A percentile compares a stretch with the other conserved stretches of the same genome.
Evolutionary conservation across 1,284 basidiomycete species (phyloP).

Genomic region (Uromyces viciae-fabae): DNA sequence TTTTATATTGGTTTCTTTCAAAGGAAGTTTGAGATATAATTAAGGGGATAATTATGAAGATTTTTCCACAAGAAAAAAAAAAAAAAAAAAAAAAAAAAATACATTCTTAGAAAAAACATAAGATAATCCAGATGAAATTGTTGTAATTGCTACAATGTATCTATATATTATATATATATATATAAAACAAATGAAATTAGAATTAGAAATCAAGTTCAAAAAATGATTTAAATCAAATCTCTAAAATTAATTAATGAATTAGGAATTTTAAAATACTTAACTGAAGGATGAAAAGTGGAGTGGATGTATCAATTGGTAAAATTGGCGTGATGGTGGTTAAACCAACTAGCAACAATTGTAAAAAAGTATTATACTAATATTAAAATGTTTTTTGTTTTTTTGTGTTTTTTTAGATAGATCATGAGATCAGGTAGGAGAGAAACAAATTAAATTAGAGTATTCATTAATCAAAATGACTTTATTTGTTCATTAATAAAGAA

Average conservation of each 20-base stretch:
- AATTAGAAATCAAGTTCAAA: neutral
- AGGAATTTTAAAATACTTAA: neutral
- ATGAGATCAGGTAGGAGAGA: too few species aligned
- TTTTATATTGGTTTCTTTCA: too few species aligned
- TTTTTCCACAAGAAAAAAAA: too few species aligned
- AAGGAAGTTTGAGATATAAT: too few species aligned
- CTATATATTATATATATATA: constrained; percentile 59
- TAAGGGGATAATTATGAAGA: too few species aligned
- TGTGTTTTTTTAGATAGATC: too few species aligned
- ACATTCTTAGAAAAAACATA: constrained; percentile 75
- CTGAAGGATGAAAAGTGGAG: constrained; percentile 65
- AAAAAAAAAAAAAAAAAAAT: too few species aligned
- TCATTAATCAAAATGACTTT: constrained; percentile 48
- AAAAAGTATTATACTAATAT: constrained; percentile 81
- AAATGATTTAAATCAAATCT: neutral
- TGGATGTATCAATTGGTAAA: constrained; percentile 63
- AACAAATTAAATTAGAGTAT: too few species aligned
- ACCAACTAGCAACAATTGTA: constrained; percentile 88
- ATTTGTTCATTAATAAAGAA: constrained; percentile 37
- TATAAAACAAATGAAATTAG: constrained; percentile 16
- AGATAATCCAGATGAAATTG: constrained; percentile 84
- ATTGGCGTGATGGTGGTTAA: constrained; percentile 78
- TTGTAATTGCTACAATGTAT: constrained; percentile 79
- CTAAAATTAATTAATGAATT: neutral
- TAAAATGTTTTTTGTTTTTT: too few species aligned